phyloP scores from a whole-genome alignment of 257 asterid genomes.

The Solanum chiquidenum region DNA sequence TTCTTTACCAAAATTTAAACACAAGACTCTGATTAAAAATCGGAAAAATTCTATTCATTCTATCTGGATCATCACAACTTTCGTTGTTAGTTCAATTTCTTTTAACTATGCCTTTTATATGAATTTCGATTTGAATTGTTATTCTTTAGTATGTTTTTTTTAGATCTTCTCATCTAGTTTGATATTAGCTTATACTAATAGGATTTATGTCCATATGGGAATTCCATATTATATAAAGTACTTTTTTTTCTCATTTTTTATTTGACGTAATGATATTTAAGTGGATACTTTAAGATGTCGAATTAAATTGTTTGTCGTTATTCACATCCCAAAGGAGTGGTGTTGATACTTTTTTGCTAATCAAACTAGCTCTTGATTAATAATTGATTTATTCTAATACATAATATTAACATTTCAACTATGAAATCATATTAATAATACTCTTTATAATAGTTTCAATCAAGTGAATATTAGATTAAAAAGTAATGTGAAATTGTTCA shows the following conservation, averaged over 20 bases:
- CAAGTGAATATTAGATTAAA: neutral
- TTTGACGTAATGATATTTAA: neutral
- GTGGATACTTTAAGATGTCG: neutral
- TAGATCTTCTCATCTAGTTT: neutral
- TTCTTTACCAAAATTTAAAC: neutral
- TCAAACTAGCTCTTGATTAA: neutral
- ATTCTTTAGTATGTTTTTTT: neutral
- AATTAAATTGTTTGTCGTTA: neutral
- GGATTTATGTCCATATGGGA: neutral
- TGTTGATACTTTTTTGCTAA: neutral
- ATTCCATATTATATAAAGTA: neutral
- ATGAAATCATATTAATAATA: neutral
- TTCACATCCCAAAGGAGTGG: neutral
- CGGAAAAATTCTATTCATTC: neutral
- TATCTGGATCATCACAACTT: neutral
- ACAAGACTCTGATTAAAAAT: neutral
- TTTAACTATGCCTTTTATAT: neutral
- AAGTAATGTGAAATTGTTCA: neutral
- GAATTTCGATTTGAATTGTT: neutral
- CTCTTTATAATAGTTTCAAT: neutral
- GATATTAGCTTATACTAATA: neutral
- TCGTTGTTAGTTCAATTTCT: neutral
- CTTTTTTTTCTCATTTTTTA: neutral
- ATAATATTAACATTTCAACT: neutral
- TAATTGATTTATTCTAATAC: neutral